These are phyloP conservation scores for Fusarium graminum DNA, from an alignment of 2,329 filamentous ascomycete genomes.

Conservation along the genomic window DNA sequence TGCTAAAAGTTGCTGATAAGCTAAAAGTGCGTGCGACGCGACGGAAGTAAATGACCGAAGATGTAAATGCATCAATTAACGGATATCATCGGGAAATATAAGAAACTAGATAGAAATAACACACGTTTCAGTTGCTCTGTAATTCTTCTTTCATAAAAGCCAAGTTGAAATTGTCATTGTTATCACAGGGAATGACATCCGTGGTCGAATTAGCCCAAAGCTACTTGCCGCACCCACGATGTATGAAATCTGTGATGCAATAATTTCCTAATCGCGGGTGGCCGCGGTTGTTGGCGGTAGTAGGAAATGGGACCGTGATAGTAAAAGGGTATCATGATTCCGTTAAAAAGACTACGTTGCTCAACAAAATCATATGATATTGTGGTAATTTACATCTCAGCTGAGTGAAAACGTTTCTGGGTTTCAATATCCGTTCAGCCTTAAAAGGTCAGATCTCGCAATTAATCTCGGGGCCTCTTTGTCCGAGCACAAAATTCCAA, in stretches of 20 bases:
- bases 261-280: slow-evolving; percentile 37
- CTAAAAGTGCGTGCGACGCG: slow-evolving; percentile 26
- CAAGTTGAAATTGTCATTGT: slow-evolving; percentile 24
- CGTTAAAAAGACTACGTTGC: no score
- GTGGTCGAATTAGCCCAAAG: slow-evolving; percentile 30
- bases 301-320: background rate
- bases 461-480: slow-evolving; percentile 29
- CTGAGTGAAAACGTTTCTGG: background rate
- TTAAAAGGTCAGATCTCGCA: slow-evolving; percentile 10
- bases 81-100: background rate
- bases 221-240: slow-evolving; percentile 19
- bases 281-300: slow-evolving; percentile 41
- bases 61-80: slow-evolving; percentile 6
- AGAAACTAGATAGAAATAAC: background rate
- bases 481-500: slow-evolving; percentile 20
- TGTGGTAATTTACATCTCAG: background rate
- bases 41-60: slow-evolving; percentile 41
- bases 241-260: slow-evolving; percentile 23
- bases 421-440: background rate
- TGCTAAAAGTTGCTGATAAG: slow-evolving; percentile 32
- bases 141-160: background rate
- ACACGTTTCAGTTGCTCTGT: background rate
- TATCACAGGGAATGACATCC: slow-evolving; percentile 29
- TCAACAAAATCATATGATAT: background rate
- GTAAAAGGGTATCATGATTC: background rate